Evolutionary conservation across 2,329 filamentous ascomycete genomes (phyloP).

Genomic region (Colletotrichum spaethianum): DNA sequence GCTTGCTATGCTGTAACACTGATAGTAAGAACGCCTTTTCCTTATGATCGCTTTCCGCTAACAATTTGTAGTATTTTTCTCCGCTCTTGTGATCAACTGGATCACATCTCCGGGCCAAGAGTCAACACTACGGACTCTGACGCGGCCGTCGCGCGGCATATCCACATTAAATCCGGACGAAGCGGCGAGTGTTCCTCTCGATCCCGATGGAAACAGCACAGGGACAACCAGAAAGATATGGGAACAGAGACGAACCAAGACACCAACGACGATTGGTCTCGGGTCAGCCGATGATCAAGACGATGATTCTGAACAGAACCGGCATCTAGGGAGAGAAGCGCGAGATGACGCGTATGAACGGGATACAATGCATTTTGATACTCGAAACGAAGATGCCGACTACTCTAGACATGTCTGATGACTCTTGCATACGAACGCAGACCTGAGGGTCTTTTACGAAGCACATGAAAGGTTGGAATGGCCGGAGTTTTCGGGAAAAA

Average conservation of each 20-base stretch:
- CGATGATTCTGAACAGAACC: background rate
- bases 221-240: slow-evolving; percentile 7
- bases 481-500: background rate
- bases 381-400: background rate
- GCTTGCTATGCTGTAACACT: slow-evolving; percentile 31
- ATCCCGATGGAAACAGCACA: slow-evolving; percentile 19
- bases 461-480: background rate
- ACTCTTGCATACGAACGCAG: background rate
- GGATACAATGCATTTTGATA: background rate
- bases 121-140: slow-evolving; percentile 24
- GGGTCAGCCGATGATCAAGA: background rate
- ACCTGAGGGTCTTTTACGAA: background rate
- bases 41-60: background rate
- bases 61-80: slow-evolving; percentile 13
- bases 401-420: too few relatives aligned
- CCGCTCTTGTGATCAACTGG: slow-evolving; percentile 36
- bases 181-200: slow-evolving; percentile 21
- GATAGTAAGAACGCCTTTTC: background rate
- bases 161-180: slow-evolving; percentile 23
- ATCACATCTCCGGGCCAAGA: slow-evolving; percentile 30
- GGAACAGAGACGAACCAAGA: slow-evolving; percentile 15
- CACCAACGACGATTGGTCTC: background rate
- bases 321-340: background rate
- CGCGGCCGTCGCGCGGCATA: slow-evolving; percentile 15
- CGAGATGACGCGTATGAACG: background rate